phyloP scores from a whole-genome alignment of 2,329 filamentous ascomycete species.

The Helminthosporium solani region DNA sequence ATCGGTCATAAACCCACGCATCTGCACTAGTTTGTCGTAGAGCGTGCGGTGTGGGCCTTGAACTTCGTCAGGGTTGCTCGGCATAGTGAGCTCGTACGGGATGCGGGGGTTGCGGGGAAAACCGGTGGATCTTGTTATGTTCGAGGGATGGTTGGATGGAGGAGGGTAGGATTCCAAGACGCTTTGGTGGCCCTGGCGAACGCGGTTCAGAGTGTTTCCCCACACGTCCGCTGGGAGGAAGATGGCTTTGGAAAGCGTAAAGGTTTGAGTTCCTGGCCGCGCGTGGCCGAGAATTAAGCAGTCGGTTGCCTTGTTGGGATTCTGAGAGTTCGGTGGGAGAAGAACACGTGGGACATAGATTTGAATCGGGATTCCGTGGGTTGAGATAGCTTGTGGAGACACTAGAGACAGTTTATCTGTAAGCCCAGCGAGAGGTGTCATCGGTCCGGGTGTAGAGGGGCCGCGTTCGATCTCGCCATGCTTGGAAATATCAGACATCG shows the following conservation, averaged over 20 bases:
- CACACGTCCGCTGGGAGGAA: constrained; percentile 27
- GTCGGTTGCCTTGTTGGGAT: constrained; percentile 20
- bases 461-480: neutral
- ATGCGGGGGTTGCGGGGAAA: neutral
- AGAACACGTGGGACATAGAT: constrained; percentile 31
- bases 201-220: constrained; percentile 16
- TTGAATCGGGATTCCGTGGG: constrained; percentile 23
- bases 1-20: constrained; percentile 18
- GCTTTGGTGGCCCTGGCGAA: constrained; percentile 10
- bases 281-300: constrained; percentile 31
- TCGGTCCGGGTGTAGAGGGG: neutral
- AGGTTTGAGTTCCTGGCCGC: constrained; percentile 4
- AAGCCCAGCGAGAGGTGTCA: constrained; percentile 5
- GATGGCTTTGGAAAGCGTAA: constrained; percentile 23
- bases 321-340: constrained; percentile 9
- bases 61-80: constrained; percentile 1
- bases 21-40: constrained; percentile 23
- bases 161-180: constrained; percentile 27
- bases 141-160: constrained; percentile 2
- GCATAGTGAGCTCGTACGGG: neutral
- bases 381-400: constrained; percentile 1
- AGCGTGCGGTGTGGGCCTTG: constrained; percentile 14
- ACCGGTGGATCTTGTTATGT: neutral
- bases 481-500: neutral
- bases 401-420: neutral